Evolutionary conservation across 1,139 yeast species (phyloP).

Genomic region (Candida frijolesensis): DNA sequence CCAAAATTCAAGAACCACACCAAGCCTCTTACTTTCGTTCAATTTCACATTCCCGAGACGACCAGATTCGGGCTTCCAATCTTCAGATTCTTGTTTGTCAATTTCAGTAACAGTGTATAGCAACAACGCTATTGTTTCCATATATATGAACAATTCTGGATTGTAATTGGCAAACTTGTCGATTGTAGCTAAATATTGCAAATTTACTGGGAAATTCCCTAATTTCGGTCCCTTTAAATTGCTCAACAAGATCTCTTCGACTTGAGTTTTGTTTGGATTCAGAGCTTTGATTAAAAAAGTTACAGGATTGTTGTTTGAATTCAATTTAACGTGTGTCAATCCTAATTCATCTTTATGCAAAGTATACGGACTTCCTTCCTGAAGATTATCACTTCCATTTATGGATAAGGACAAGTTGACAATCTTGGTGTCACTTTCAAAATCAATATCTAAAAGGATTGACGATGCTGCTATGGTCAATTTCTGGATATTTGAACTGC

Average conservation of each 20-base stretch:
- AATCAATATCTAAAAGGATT: constrained; percentile 47
- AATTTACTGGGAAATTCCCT: constrained; percentile 37
- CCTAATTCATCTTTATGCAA: constrained; percentile 9
- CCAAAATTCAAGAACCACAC: constrained; percentile 42
- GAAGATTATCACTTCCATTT: constrained; percentile 27
- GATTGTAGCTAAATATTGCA: constrained; percentile 39
- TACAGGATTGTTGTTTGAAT: constrained; percentile 16
- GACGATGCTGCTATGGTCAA: constrained; percentile 48
- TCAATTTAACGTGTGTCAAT: constrained; percentile 13
- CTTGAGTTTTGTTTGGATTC: constrained; percentile 16
- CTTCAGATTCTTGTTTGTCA: constrained; percentile 21
- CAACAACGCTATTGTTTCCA: constrained; percentile 35
- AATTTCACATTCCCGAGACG: constrained; percentile 33
- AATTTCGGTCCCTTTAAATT: constrained; percentile 27
- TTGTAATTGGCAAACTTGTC: constrained; percentile 37
- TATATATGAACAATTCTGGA: constrained; percentile 34
- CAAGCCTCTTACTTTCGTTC: constrained; percentile 32
- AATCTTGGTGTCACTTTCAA: constrained; percentile 27
- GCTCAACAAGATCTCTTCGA: constrained; percentile 32
- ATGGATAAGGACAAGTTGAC: constrained; percentile 38
- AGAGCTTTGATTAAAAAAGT: constrained; percentile 18
- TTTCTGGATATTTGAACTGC: constrained; percentile 23
- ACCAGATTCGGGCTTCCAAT: constrained; percentile 28
- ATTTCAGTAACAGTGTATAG: constrained; percentile 23
- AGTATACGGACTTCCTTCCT: constrained; percentile 6